These are phyloP conservation scores for Coemansia sp. DNA, from an alignment of 192 early-diverging fungal genomes.

Conservation along the genomic window DNA sequence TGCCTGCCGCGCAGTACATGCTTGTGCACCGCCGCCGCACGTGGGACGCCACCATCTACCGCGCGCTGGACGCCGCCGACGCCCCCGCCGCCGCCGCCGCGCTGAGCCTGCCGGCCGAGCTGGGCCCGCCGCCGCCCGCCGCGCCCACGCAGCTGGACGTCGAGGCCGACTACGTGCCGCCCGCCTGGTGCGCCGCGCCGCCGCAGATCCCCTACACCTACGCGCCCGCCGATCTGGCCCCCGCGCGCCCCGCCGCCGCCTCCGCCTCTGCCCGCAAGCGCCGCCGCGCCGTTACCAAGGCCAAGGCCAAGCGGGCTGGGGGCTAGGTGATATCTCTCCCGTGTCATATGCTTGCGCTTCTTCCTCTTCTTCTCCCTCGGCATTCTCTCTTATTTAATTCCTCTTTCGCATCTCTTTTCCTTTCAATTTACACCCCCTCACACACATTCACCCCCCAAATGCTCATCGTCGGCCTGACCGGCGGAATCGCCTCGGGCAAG, in stretches of 20 bases:
- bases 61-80: conserved; percentile 21
- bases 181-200: conserved; percentile 28
- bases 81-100: conserved; percentile 1
- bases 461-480: conserved; percentile 90
- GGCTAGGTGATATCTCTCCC: not conserved
- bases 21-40: conserved; percentile 34
- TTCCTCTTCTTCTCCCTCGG: not conserved
- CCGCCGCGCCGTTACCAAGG: conserved; percentile 13
- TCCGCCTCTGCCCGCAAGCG: conserved; percentile 7
- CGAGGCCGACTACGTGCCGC: conserved; percentile 37
- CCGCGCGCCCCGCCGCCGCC: not conserved
- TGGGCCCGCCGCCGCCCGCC: not conserved
- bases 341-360: not conserved
- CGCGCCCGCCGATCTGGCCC: conserved; percentile 24
- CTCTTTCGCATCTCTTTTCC: not conserved
- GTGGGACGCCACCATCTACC: conserved; percentile 45
- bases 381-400: not conserved
- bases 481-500: conserved; percentile 92
- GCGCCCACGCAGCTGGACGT: conserved; percentile 9
- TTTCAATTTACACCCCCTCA: not conserved
- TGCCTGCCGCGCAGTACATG: conserved; percentile 26
- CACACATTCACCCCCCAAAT: conserved; percentile 42
- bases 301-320: conserved; percentile 5
- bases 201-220: conserved; percentile 37
- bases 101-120: conserved; percentile 25